Base-by-base conservation (phyloP, 2,329 filamentous ascomycete species). In the Eutypella sp. region DNA sequence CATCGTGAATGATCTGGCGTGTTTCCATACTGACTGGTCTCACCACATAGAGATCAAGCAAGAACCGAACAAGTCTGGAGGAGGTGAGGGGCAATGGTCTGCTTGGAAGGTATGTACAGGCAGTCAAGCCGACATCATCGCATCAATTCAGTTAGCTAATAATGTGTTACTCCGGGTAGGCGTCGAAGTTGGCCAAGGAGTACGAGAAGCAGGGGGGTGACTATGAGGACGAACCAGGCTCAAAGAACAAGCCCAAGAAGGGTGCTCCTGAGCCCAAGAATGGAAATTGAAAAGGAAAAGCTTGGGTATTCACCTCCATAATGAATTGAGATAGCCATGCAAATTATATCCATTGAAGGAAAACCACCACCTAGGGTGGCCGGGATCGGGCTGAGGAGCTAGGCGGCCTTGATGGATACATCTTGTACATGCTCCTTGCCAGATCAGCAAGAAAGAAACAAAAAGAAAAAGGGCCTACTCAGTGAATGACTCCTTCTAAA, bases 151-250 rank as follows among this genome's bases (percentile, higher is more conserved):
- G 15, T 29, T 25, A 18, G 13, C 13, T 1, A n/a, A 25, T 25
- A 2, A 15, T 16, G 20, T 44, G 18, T 41, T 27, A n/a, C 19
- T 31, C 29, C 41, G 4, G 36, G 19, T 19, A 66, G 65, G 63
- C 57, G 2, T 52, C 57, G 3, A 70, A 69, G 50, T 53, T 70
- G 4, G 65, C 66, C 2, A 70, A 71, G 45, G 67, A 70, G 51
- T 70, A 70, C 41, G 67, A 71, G 56, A 67, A 65, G 51, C 64
- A 66, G 34, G 68, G 68, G 1, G 67, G 68, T 4, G 67, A 56
- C 1, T 70, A 69, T 41, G 66, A 70, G 54, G 66, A 70, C 29
- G 61, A 67, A 51, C 48, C 67, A 1, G 65, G 66, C 0, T 70
- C 67, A 8, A 70, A 70, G 51, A 70, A 70, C 22, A 57, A 62